Evolutionary conservation across 176 grass and related monocot species (phyloP).

Genomic region (Dactylis glomerata): DNA sequence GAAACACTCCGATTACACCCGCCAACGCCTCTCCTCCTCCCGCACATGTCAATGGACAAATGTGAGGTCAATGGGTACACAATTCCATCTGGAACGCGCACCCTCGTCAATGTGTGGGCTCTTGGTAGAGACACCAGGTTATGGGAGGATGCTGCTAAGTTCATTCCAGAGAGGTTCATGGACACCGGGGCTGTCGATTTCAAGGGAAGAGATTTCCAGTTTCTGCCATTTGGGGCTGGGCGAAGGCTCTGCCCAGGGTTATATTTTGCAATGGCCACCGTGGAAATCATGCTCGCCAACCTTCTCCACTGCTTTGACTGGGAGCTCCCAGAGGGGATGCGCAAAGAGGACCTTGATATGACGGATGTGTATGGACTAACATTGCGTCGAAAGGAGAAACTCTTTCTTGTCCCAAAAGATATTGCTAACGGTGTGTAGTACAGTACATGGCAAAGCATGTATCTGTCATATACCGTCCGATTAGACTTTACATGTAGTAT

Average conservation of each 20-base stretch:
- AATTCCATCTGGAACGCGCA: slow-evolving; percentile 10
- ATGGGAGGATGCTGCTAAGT: slow-evolving; percentile 12
- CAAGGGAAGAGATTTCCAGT: not conserved
- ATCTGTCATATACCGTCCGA: too few species aligned
- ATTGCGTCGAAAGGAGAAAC: not conserved
- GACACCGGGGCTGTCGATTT: not conserved
- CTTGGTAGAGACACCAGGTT: slow-evolving; percentile 10
- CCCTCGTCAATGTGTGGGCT: not conserved
- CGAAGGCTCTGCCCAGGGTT: not conserved
- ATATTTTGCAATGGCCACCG: not conserved
- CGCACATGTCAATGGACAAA: slow-evolving; percentile 11
- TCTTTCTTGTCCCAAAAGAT: not conserved
- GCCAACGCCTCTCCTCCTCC: slow-evolving; percentile 32
- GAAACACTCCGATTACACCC: slow-evolving; percentile 1
- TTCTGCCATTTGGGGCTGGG: not conserved
- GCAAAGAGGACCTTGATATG: not conserved
- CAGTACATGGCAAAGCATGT: too few species aligned
- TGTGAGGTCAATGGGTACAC: slow-evolving; percentile 28
- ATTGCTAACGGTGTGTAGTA: too few species aligned
- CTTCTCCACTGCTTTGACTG: not conserved
- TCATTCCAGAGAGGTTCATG: slow-evolving; percentile 31
- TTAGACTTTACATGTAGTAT: too few species aligned
- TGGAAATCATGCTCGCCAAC: not conserved
- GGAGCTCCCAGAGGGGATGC: not conserved
- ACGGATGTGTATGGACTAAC: not conserved